Conservation (phyloP, 495 filamentous ascomycete genomes). For the Daldinia grandis region DNA sequence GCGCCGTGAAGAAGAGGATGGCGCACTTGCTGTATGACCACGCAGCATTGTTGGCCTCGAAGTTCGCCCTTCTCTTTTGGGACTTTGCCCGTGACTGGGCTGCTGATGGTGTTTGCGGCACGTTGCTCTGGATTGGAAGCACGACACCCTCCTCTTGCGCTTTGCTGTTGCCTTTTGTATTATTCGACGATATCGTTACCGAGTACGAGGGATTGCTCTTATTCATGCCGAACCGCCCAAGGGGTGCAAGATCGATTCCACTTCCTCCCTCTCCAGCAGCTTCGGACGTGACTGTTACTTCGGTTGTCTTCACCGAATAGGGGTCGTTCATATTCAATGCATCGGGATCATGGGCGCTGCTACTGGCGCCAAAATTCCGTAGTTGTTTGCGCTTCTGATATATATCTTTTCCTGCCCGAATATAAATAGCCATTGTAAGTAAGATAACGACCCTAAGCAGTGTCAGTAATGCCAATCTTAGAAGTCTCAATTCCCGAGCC, state of each 20-base stretch:
- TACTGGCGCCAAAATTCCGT: slow-evolving; percentile 51
- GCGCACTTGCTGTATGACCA: slow-evolving; percentile 87
- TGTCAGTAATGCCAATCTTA: slow-evolving; percentile 20
- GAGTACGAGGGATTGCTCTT: slow-evolving; percentile 51
- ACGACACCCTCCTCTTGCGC: slow-evolving; percentile 35
- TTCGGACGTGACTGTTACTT: slow-evolving; percentile 60
- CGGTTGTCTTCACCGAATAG: slow-evolving; percentile 65
- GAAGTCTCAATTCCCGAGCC: neutral
- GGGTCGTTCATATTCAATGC: slow-evolving; percentile 56
- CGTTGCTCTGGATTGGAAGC: slow-evolving; percentile 29
- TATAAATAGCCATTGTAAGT: slow-evolving; percentile 76
- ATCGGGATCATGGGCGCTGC: slow-evolving; percentile 53
- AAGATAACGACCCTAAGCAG: slow-evolving; percentile 65
- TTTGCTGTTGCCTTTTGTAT: slow-evolving; percentile 30
- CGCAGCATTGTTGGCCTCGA: slow-evolving; percentile 61
- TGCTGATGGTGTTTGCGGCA: slow-evolving; percentile 27
- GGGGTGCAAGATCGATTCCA: slow-evolving; percentile 38
- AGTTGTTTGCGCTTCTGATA: slow-evolving; percentile 63
- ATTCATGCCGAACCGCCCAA: slow-evolving; percentile 32
- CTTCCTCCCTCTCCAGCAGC: slow-evolving; percentile 30
- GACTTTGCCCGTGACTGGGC: slow-evolving; percentile 34
- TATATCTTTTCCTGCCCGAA: slow-evolving; percentile 75
- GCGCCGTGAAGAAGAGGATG: slow-evolving; percentile 83
- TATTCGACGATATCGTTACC: slow-evolving; percentile 56
- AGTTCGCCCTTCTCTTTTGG: slow-evolving; percentile 40